Evolutionary conservation across 306 rosid genomes (phyloP), one percentile per base, ranked within the genome.

Genomic region (Cicer pinnatifidum): DNA sequence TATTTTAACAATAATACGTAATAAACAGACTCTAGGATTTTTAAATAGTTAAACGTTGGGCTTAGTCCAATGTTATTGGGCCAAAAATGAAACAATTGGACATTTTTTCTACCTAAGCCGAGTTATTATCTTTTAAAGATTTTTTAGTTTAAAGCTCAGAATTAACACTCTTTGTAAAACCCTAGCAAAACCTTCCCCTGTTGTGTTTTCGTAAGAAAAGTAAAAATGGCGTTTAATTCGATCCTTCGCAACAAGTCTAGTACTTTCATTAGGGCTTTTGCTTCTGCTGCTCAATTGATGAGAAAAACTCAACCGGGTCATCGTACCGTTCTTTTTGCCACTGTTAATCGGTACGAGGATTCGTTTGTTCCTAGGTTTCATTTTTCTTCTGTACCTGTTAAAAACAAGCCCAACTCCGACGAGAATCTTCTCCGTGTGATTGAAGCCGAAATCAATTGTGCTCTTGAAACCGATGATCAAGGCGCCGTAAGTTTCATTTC

Each of bases 191-290:
- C 82, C 75, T 52, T 58, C 71, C 78, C 65, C 56, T 64, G 9
- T 11, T 11, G 8, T 8, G 60, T 67, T 17, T 43, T 38, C 11
- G 7, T 0, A 5, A 6, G 41, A 47, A 77, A 60, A 57, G 9
- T 17, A 59, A 47, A 83, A 75, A 94, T 94, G 99, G 95, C 90
- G 37, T 78, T 88, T 75, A 52, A 69, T 73, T 86, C 92, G 46
- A 82, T 90, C 71, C 67, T 94, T 73, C 91, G 96, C 77, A 84
- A 70, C 82, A 86, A 76, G 76, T 91, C 96, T 39, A 75, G 80
- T 11, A 84, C 85, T 76, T 87, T 86, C 35, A 67, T 81, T 5
- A 81, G 86, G 73, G 88, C 92, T 23, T 17, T 91, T 6, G 81
- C 86, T 33, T 33, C 82, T 0, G 84, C 89, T 2, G 75, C 70